These are phyloP conservation scores for Ophiocordyceps camponoti-floridani DNA, from an alignment of 2,329 filamentous ascomycete species.

Conservation along the genomic window DNA sequence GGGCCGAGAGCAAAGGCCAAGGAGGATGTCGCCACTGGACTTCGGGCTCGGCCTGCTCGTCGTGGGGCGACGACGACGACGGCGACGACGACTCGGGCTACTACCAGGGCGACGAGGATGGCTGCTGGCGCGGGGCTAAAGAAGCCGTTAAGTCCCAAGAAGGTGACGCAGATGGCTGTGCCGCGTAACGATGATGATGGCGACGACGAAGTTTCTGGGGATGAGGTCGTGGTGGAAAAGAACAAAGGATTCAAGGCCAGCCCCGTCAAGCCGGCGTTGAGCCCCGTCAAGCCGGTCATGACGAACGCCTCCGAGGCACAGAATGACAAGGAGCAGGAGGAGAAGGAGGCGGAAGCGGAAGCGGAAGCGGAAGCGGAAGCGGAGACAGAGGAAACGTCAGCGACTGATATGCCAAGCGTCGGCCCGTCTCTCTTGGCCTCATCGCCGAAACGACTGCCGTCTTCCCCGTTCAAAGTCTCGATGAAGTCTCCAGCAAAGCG, in stretches of 20 bases:
- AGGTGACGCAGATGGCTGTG: constrained; percentile 38
- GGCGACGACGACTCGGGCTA: constrained; percentile 16
- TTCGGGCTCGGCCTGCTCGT: constrained; percentile 26
- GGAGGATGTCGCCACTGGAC: constrained; percentile 14
- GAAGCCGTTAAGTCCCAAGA: constrained; percentile 44
- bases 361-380: constrained; percentile 13
- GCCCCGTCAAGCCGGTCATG: constrained; percentile 29
- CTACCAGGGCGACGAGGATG: constrained; percentile 12
- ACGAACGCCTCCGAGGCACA: not conserved
- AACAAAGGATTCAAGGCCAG: constrained; percentile 12
- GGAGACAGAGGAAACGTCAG: not conserved
- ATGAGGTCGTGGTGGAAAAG: constrained; percentile 37
- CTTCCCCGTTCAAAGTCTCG: constrained; percentile 34
- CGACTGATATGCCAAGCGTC: too few species aligned
- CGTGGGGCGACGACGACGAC: constrained; percentile 10
- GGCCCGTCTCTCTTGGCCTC: constrained; percentile 21
- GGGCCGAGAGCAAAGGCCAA: constrained; percentile 22
- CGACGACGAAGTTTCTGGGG: constrained; percentile 24
- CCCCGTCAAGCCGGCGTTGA: constrained; percentile 34
- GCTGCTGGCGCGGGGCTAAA: constrained; percentile 13
- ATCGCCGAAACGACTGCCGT: constrained; percentile 34
- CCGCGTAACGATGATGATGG: constrained; percentile 21
- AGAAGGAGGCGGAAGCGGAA: constrained; percentile 5
- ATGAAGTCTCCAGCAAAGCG: constrained; percentile 38
- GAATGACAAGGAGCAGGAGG: not conserved